A percentile compares a stretch with the other conserved stretches of the same genome.
These are phyloP conservation scores for Spathaspora boniae DNA, from an alignment of 805 yeast species.

Conservation along the genomic window DNA sequence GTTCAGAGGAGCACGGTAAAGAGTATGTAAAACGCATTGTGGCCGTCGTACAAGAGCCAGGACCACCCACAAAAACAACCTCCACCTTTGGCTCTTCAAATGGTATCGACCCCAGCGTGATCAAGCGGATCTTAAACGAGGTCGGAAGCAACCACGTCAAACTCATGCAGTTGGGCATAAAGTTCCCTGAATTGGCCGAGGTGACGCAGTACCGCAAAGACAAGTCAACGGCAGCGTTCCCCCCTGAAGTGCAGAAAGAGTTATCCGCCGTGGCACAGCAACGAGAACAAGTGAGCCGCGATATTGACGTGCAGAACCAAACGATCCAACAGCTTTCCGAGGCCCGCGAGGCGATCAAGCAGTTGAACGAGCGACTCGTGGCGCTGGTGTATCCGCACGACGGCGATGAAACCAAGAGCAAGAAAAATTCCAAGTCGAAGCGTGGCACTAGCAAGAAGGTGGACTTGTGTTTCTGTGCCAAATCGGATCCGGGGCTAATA, in stretches of 20 bases:
- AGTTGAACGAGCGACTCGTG: conserved; percentile 34
- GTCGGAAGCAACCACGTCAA: conserved; percentile 17
- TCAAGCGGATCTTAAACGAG: conserved; percentile 23
- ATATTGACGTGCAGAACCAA: conserved; percentile 9
- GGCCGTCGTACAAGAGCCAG: conserved; percentile 7
- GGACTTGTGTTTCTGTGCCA: conserved; percentile 56
- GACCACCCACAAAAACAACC: too few relatives aligned
- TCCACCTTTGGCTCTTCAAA: too few relatives aligned
- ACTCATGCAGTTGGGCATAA: conserved; percentile 24
- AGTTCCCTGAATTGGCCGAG: conserved; percentile 42
- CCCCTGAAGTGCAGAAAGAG: conserved; percentile 8
- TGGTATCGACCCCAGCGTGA: conserved; percentile 15
- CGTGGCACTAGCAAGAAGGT: too few relatives aligned
- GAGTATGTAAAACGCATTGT: conserved; percentile 34
- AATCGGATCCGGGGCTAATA: conserved; percentile 8
- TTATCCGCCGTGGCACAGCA: background rate
- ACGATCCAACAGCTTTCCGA: conserved; percentile 8
- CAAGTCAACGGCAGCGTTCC: conserved; percentile 11
- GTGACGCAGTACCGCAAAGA: conserved; percentile 20
- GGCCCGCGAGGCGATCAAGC: conserved; percentile 34
- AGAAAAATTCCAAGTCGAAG: conserved; percentile 28
- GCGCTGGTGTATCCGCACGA: conserved; percentile 9
- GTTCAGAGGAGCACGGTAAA: conserved; percentile 68
- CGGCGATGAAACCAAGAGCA: conserved; percentile 16
- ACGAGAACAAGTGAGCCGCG: conserved; percentile 8